These are phyloP conservation scores for Aegilops bicornis DNA, from an alignment of 176 grass and related monocot genomes.

Conservation along the genomic window DNA sequence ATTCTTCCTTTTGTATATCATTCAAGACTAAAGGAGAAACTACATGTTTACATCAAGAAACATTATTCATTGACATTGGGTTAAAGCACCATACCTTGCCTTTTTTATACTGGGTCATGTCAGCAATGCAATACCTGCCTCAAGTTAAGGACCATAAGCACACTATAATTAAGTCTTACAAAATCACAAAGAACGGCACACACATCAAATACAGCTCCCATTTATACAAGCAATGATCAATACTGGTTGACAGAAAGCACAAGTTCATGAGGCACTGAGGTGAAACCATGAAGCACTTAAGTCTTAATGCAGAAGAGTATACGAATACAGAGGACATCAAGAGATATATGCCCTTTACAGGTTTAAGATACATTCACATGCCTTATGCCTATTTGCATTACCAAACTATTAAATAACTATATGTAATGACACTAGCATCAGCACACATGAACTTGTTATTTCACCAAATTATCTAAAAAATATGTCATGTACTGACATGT, in stretches of 20 bases:
- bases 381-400: not conserved
- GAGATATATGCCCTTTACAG: not conserved
- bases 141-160: slow-evolving; percentile 47
- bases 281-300: no score
- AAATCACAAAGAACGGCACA: not conserved
- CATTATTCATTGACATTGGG: no score
- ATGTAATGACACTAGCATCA: no score
- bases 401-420: not conserved
- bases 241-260: no score
- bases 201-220: not conserved
- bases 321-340: not conserved
- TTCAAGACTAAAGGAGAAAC: no score
- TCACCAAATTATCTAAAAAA: slow-evolving; percentile 6
- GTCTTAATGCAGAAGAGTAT: no score
- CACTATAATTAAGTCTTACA: not conserved
- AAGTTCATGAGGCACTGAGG: no score
- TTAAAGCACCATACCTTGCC: slow-evolving; percentile 57
- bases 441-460: not conserved
- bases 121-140: slow-evolving; percentile 92
- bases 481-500: not conserved
- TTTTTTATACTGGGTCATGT: slow-evolving; percentile 86
- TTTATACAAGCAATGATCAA: not conserved
- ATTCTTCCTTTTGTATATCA: no score
- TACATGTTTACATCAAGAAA: no score
- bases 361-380: not conserved